phyloP scores from a whole-genome alignment of 1,284 basidiomycete species.

The Vanrija humicola region DNA sequence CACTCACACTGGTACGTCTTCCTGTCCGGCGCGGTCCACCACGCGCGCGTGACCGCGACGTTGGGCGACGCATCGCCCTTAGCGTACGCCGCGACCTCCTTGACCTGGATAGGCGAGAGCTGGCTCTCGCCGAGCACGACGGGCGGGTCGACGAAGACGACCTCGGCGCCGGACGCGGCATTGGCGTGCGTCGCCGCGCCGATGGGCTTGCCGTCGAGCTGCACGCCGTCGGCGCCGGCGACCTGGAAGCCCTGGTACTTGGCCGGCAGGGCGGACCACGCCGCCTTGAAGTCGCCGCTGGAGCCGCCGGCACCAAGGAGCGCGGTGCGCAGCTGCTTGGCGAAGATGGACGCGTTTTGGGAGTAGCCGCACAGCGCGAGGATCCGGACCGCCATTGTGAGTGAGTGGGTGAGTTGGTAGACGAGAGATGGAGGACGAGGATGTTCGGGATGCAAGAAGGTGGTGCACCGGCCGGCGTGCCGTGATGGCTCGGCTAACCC shows the following conservation, averaged over 20 bases:
- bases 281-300: background rate
- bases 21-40: slow-evolving; percentile 9
- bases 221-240: background rate
- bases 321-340: slow-evolving; percentile 60
- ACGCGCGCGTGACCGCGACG: background rate
- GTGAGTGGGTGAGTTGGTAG: background rate
- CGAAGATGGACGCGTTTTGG: slow-evolving; percentile 73
- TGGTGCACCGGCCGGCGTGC: background rate
- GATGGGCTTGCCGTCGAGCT: background rate
- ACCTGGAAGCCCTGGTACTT: background rate
- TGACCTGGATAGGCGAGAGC: background rate
- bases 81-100: slow-evolving; percentile 1
- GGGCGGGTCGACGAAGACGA: slow-evolving; percentile 70
- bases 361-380: slow-evolving; percentile 59
- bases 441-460: too few relatives aligned
- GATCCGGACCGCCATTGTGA: background rate
- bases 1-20: slow-evolving; percentile 6
- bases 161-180: slow-evolving; percentile 24
- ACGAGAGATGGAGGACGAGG: too few relatives aligned
- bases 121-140: slow-evolving; percentile 55
- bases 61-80: background rate
- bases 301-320: background rate
- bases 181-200: background rate
- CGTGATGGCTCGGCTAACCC: background rate
- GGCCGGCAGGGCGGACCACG: background rate